Percentiles rank a stretch among this genome's conserved stretches.
Conservation (phyloP, 2,329 filamentous ascomycete genomes). For the Periglandula ipomoeae region DNA sequence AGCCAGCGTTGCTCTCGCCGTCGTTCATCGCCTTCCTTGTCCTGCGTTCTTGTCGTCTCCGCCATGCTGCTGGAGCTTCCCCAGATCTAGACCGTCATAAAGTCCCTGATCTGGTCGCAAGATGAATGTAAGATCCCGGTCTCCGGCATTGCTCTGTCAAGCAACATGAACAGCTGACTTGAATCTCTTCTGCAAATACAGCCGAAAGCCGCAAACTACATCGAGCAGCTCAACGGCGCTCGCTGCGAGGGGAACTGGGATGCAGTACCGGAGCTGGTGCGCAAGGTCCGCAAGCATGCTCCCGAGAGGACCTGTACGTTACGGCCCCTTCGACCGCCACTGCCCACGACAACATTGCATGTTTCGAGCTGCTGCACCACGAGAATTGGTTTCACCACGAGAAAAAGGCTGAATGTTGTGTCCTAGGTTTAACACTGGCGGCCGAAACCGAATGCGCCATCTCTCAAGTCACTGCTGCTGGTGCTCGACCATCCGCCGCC, state of each 20-base stretch:
- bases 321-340: background rate
- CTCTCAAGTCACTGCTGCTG: slow-evolving; percentile 39
- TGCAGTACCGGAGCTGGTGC: slow-evolving; percentile 75
- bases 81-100: slow-evolving; percentile 12
- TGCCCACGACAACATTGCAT: background rate
- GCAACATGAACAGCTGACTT: slow-evolving; percentile 5
- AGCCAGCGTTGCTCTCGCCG: background rate
- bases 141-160: background rate
- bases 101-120: slow-evolving; percentile 21
- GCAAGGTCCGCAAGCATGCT: slow-evolving; percentile 92
- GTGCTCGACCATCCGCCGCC: slow-evolving; percentile 32
- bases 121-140: slow-evolving; percentile 26
- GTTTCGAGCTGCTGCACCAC: background rate
- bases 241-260: slow-evolving; percentile 85
- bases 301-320: slow-evolving; percentile 71
- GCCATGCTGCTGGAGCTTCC: slow-evolving; percentile 14
- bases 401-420: background rate
- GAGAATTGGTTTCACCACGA: background rate
- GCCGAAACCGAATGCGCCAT: slow-evolving; percentile 62
- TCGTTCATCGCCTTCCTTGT: background rate
- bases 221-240: slow-evolving; percentile 73
- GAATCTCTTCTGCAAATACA: slow-evolving; percentile 19
- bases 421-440: slow-evolving; percentile 56
- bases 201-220: slow-evolving; percentile 74
- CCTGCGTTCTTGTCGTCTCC: background rate